Conservation (phyloP, 2,329 filamentous ascomycete species). For the Fusarium sp. region DNA sequence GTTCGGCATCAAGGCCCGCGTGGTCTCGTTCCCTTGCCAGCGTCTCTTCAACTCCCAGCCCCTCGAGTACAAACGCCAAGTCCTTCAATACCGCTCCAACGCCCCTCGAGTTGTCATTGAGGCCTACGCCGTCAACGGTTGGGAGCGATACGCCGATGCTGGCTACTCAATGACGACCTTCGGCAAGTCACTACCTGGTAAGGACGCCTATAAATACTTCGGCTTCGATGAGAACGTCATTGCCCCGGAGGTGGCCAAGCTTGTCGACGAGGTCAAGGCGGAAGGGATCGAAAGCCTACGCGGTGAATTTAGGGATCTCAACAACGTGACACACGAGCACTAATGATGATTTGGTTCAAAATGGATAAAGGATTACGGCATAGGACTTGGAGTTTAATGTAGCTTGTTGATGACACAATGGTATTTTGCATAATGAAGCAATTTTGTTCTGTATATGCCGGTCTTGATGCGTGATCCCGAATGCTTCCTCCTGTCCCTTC, state of each 20-base stretch:
- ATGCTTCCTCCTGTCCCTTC: background rate
- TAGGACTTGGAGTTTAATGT: conserved; percentile 17
- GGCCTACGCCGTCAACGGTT: conserved; percentile 64
- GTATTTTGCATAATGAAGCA: conserved; percentile 13
- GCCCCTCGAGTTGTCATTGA: conserved; percentile 66
- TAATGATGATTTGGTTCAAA: conserved; percentile 8
- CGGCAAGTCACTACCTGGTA: conserved; percentile 63
- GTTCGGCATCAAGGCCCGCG: conserved; percentile 48
- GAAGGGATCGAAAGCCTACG: conserved; percentile 43
- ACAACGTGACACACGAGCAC: conserved; percentile 36
- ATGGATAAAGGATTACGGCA: background rate
- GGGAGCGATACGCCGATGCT: conserved; percentile 68
- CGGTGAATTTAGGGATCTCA: conserved; percentile 46
- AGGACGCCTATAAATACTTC: conserved; percentile 63
- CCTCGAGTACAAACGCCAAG: conserved; percentile 54
- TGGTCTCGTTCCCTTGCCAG: conserved; percentile 57
- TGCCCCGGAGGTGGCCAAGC: conserved; percentile 46
- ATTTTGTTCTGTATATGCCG: background rate
- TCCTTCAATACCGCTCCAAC: conserved; percentile 53
- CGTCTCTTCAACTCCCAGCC: conserved; percentile 54
- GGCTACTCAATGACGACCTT: conserved; percentile 62
- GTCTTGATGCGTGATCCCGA: background rate
- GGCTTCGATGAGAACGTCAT: conserved; percentile 59
- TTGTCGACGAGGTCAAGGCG: conserved; percentile 42
- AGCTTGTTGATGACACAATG: conserved; percentile 1